These are phyloP conservation scores for Puya raimondii DNA, from an alignment of 176 grass and related monocot genomes.

Conservation along the genomic window DNA sequence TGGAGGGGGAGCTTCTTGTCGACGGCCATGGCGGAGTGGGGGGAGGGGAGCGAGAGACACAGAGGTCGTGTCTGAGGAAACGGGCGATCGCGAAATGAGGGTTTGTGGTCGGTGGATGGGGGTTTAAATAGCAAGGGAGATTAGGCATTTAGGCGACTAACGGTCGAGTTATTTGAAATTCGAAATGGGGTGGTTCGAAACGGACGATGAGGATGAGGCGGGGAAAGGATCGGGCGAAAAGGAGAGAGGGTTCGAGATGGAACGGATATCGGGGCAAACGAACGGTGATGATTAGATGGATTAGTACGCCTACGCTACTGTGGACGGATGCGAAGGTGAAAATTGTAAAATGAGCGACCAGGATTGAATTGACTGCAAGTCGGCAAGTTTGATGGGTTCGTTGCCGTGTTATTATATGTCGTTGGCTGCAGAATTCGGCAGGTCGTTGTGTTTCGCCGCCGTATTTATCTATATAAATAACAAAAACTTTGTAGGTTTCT, in stretches of 20 bases:
- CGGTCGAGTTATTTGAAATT: slow-evolving; percentile 36
- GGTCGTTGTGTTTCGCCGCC: no score
- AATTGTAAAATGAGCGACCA: no score
- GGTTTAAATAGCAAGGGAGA: background rate
- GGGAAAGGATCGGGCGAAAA: background rate
- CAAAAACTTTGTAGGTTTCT: no score
- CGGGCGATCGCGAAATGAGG: background rate
- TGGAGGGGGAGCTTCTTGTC: slow-evolving; percentile 42
- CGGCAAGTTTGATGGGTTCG: no score
- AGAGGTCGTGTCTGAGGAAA: slow-evolving; percentile 35
- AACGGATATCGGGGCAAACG: no score
- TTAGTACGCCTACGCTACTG: no score
- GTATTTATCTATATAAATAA: no score
- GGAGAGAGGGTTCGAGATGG: background rate
- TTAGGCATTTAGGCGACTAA: slow-evolving; percentile 9
- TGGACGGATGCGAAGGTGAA: no score
- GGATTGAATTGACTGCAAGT: no score
- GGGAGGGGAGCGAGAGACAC: slow-evolving; percentile 16
- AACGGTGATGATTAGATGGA: no score
- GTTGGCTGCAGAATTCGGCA: no score
- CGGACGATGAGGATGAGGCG: background rate
- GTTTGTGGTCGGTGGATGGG: background rate
- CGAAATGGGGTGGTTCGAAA: background rate
- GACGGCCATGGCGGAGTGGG: slow-evolving; percentile 26
- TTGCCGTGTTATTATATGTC: no score